Base-by-base conservation (phyloP, 139 green algal genomes). In the Klebsormidium nitens region DNA sequence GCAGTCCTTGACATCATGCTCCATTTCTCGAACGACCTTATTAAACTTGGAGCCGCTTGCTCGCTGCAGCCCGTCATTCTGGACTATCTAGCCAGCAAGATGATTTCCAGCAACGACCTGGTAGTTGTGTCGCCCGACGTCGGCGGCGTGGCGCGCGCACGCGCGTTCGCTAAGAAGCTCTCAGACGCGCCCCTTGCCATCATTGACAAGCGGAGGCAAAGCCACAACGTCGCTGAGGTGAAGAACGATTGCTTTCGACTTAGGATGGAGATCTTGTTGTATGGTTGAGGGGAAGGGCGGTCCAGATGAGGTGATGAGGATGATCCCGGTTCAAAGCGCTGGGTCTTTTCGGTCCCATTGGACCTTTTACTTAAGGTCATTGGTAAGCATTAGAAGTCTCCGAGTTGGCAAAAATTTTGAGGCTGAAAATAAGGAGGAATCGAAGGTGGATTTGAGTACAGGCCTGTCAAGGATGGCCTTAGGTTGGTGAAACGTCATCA, bases 61-160 rank as follows among this genome's bases (percentile, higher is more conserved):
- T n/a, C 4, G 44, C 11, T 6, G 57, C 67, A 77, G 66, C 72
- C 72, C 8, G 95, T 99, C 19, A 91, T 98, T 40, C 78, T 98
- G 17, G 95, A 99, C 84, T 99, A 99, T 81, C 82, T 99, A 4
- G 91, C 94, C 28, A 94, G 86, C 42, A 99, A 99, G 81, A 96
- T 98, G 52, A 90, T 85, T 31, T 82, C 79, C 8, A 70, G 65
- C 19, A 67, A 81, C 3, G 93, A 98, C 49, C 71, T 97, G 46
- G 94, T 99, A 44, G 93, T 99, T 37, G 95, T 99, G 6, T 96
- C 89, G 0, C 95, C 95, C 36, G 95, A 99, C 71, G 95, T 99
- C 5, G 94, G 95, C n/a, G 95, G 95, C 40, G 95, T 99, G 0
- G 93, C 94, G 0, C 83, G 94, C 1, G 94, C 94, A 1, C 88